phyloP scores from a whole-genome alignment of 139 green algal species.

The Spirogloea muscicola region DNA sequence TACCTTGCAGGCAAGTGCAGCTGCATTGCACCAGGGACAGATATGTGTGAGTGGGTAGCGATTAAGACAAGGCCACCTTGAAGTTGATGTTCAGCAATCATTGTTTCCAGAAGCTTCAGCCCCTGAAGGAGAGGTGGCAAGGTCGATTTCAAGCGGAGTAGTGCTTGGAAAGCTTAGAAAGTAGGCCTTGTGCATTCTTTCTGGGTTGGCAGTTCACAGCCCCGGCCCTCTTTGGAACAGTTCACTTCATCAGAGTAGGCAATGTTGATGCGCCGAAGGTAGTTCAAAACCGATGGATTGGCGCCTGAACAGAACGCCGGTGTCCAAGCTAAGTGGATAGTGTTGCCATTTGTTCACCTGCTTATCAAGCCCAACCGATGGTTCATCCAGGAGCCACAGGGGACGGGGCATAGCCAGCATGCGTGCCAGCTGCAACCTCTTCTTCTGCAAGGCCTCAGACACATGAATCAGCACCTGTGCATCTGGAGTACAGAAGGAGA shows the following conservation, averaged over 20 bases:
- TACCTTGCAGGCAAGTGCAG: constrained; percentile 26
- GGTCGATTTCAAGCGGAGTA: not conserved
- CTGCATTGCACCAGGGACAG: not conserved
- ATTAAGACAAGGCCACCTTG: constrained; percentile 19
- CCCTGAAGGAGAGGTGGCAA: not conserved
- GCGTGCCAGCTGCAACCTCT: constrained; percentile 10
- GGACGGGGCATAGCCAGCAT: constrained; percentile 1
- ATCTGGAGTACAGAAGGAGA: not conserved
- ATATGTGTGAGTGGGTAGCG: constrained; percentile 20
- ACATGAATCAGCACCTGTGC: not conserved
- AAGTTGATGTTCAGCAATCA: constrained; percentile 10
- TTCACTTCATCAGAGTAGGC: not conserved
- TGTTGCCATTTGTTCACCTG: not conserved
- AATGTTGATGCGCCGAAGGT: not conserved
- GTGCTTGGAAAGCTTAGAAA: too few species aligned
- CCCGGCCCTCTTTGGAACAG: too few species aligned
- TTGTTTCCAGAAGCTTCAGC: not conserved
- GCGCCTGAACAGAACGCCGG: not conserved
- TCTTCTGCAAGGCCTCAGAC: not conserved
- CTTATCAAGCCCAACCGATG: constrained; percentile 10
- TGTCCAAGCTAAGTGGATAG: too few species aligned
- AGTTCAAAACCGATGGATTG: not conserved
- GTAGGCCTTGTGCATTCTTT: too few species aligned
- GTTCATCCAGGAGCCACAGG: constrained; percentile 10
- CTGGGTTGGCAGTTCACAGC: too few species aligned